Conservation (phyloP, 2,329 filamentous ascomycete genomes). For the Sclerotinia borealis region DNA sequence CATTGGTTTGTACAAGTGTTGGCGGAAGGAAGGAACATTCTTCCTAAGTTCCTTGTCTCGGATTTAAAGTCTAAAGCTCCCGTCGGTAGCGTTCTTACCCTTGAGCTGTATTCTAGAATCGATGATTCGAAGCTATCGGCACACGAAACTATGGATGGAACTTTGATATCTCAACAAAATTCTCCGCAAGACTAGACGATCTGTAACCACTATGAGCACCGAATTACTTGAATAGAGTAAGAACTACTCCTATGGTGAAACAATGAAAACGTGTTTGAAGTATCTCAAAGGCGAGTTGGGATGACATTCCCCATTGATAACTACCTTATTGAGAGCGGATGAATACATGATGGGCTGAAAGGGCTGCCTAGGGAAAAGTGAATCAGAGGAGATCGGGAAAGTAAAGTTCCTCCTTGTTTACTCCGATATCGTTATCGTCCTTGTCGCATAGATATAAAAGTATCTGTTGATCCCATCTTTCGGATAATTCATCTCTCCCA, state of each 20-base stretch:
- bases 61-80: constrained; percentile 6
- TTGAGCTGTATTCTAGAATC: neutral
- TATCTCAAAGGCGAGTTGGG: constrained; percentile 5
- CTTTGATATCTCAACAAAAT: constrained; percentile 1
- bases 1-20: neutral
- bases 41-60: constrained; percentile 9
- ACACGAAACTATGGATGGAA: constrained; percentile 3
- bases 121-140: neutral
- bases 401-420: neutral
- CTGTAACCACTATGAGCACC: neutral
- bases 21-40: constrained; percentile 10
- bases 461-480: neutral
- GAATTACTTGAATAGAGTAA: neutral
- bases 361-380: neutral
- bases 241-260: constrained; percentile 10
- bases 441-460: neutral
- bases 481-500: neutral
- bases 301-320: constrained; percentile 3
- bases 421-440: neutral
- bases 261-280: constrained; percentile 1
- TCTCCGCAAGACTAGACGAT: constrained; percentile 2
- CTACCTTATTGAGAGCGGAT: constrained; percentile 5
- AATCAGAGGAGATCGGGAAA: neutral
- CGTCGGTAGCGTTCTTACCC: constrained; percentile 7
- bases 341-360: neutral